These are phyloP conservation scores for Lyophyllum shimeji DNA, from an alignment of 768 basidiomycete genomes.

Conservation along the genomic window DNA sequence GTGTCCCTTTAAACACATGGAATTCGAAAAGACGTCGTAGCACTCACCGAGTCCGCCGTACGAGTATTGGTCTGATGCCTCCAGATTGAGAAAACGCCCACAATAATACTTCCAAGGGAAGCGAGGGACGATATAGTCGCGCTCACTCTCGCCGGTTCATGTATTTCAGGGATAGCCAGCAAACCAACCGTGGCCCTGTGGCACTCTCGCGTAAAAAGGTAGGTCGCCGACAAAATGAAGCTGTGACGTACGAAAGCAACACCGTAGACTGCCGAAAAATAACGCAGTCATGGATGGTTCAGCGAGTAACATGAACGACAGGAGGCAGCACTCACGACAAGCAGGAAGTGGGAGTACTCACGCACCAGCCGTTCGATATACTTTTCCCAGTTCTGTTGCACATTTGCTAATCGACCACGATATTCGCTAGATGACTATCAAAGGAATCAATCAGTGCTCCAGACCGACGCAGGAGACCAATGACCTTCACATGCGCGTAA, in stretches of 20 bases:
- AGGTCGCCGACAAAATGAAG: not conserved
- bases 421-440: constrained; percentile 42
- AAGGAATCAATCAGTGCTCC: not conserved
- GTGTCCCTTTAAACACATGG: not conserved
- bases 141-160: constrained; percentile 32
- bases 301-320: not conserved
- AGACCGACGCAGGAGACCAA: not conserved
- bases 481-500: constrained; percentile 44
- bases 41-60: constrained; percentile 41
- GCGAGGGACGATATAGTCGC: constrained; percentile 47
- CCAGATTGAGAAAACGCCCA: constrained; percentile 59
- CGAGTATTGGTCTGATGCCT: constrained; percentile 48
- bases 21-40: not conserved
- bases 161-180: constrained; percentile 42
- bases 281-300: not conserved
- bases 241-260: constrained; percentile 44
- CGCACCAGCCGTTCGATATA: constrained; percentile 51
- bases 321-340: constrained; percentile 40
- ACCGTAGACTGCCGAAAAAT: constrained; percentile 43
- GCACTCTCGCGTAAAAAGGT: not conserved
- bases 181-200: constrained; percentile 53
- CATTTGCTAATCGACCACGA: constrained; percentile 44
- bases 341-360: constrained; percentile 57
- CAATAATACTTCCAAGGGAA: constrained; percentile 54
- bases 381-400: constrained; percentile 49